Evolutionary conservation across 441 rosid species (phyloP), one percentile per base, ranked within the genome.

Genomic region (Pelargonium cotyledonis): DNA sequence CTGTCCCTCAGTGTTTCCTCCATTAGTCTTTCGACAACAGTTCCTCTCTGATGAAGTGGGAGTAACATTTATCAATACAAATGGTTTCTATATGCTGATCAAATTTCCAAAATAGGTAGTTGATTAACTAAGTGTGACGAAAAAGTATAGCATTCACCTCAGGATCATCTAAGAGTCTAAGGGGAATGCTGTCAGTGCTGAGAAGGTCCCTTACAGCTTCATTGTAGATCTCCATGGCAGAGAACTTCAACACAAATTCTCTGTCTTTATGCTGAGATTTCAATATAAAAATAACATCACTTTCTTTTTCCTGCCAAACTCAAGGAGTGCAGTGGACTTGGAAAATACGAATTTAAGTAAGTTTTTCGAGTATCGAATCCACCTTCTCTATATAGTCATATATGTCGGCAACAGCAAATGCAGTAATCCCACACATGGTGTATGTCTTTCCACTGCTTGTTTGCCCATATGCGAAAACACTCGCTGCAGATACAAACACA

Each of bases 381-480:
- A 89, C 98, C 91, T 78, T 87, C 60, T 85, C 84, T 62, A 87
- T 80, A 76, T 88, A 90, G 47, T 89, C 92, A 81, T 82, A 92
- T 80, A 92, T 88, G 79, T 95, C 98, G 8, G 86, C 85, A 74
- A 95, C 80, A 63, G 88, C 77, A 60, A 85, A 86, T 68, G 86
- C 89, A 49, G 97, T 92, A 46, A 95, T 82, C 70, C 98, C 97
- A 77, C 70, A 76, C 98, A 95, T 95, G 38, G 99, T 92, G 79
- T 41, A 65, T 38, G 67, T 65, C 83, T 93, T 93, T 80, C 97
- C 98, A 66, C 96, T 91, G 76, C 95, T 86, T 58, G 97, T 94
- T 88, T 95, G 99, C 69, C 98, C 98, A 78, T 95, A 95, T 62
- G 97, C 97, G 78, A 95, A 95, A 73, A 91, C 85, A 77, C 97